Conservation (phyloP, 352 stramenopile species). For the Phytopythium delawarense region DNA sequence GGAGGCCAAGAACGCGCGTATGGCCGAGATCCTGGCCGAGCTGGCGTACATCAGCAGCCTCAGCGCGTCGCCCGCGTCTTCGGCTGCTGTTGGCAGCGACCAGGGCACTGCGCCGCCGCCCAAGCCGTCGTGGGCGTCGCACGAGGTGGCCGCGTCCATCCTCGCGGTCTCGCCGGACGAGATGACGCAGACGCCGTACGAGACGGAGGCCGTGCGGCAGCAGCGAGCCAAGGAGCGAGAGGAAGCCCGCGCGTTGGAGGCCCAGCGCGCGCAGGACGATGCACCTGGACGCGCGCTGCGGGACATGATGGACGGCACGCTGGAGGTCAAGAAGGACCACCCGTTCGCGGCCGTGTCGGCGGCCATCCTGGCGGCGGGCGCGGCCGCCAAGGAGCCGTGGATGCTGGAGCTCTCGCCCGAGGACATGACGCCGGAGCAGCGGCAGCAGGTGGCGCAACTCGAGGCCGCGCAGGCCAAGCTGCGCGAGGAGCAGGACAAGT, state of each 20-base stretch:
- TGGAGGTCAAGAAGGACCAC: constrained; percentile 87
- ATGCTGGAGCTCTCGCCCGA: constrained; percentile 78
- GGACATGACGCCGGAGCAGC: constrained; percentile 80
- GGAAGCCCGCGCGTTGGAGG: constrained; percentile 30
- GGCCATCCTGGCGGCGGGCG: constrained; percentile 36
- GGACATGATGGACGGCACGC: constrained; percentile 94
- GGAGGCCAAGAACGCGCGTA: constrained; percentile 84
- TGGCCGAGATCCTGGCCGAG: constrained; percentile 83
- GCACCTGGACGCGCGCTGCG: constrained; percentile 68
- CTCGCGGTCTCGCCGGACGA: constrained; percentile 66
- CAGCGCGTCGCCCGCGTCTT: not conserved
- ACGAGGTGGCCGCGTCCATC: constrained; percentile 68
- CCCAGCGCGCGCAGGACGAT: constrained; percentile 77
- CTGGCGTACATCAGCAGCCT: constrained; percentile 18
- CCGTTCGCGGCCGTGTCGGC: constrained; percentile 5
- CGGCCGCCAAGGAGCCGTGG: constrained; percentile 79
- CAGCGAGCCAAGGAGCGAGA: constrained; percentile 39
- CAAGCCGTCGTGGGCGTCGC: constrained; percentile 37
- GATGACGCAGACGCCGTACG: constrained; percentile 84
- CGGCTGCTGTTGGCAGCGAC: not conserved
- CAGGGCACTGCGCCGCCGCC: constrained; percentile 34
- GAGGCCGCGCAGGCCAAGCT: constrained; percentile 65
- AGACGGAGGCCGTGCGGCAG: constrained; percentile 60
- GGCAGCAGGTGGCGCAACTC: constrained; percentile 65
- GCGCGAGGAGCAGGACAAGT: constrained; percentile 89